These are phyloP conservation scores for Pestalotiopsis sp. DNA, from an alignment of 2,329 filamentous ascomycete species.

Conservation along the genomic window DNA sequence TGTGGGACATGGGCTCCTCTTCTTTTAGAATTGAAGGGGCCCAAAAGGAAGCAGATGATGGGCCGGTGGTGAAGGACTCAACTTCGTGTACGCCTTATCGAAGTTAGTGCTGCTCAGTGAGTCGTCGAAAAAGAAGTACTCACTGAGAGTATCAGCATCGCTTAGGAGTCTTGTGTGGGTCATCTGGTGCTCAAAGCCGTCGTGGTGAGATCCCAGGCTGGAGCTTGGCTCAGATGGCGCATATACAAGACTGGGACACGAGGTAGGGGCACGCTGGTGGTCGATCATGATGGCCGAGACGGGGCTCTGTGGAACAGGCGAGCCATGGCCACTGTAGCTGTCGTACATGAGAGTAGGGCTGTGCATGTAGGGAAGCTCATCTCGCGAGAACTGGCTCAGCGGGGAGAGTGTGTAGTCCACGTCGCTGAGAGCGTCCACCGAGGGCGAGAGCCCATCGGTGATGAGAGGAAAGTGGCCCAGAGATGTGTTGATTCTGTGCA, in stretches of 20 bases:
- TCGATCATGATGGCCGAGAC: conserved; percentile 58
- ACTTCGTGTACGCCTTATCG: conserved; percentile 51
- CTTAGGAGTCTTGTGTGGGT: conserved; percentile 47
- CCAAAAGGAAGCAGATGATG: conserved; percentile 53
- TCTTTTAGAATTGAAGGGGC: conserved; percentile 45
- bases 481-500: conserved; percentile 41
- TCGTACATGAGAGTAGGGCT: conserved; percentile 63
- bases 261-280: conserved; percentile 58
- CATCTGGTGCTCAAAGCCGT: conserved; percentile 59
- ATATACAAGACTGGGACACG: conserved; percentile 64
- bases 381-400: conserved; percentile 56
- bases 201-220: conserved; percentile 62
- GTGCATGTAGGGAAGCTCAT: conserved; percentile 59
- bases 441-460: conserved; percentile 44
- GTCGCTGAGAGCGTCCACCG: conserved; percentile 63
- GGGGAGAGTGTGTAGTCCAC: conserved; percentile 60
- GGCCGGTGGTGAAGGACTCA: conserved; percentile 54
- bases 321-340: conserved; percentile 54
- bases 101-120: conserved; percentile 15
- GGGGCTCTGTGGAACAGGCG: conserved; percentile 59
- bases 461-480: conserved; percentile 16
- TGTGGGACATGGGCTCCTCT: conserved; percentile 45
- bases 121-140: conserved; percentile 38
- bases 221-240: conserved; percentile 63
- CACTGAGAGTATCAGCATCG: conserved; percentile 60